Conservation (phyloP, 2,329 filamentous ascomycete genomes). For the Fusarium bulbicola region DNA sequence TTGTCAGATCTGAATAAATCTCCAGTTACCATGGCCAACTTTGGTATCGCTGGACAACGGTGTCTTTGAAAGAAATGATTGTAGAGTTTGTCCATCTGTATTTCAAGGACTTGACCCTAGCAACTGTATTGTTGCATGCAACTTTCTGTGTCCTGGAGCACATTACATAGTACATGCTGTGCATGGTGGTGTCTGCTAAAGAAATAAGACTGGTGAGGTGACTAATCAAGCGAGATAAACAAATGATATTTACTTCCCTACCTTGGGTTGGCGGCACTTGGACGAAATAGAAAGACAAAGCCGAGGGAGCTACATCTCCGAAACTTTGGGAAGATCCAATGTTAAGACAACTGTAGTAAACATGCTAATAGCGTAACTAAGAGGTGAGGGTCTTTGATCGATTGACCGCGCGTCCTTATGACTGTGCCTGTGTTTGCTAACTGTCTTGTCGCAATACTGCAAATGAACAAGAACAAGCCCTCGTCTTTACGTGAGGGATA, state of each 20-base stretch:
- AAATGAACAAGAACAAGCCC: background rate
- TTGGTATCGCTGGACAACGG: background rate
- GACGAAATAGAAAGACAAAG: background rate
- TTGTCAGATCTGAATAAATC: background rate
- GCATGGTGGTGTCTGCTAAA: background rate
- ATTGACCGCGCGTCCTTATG: background rate
- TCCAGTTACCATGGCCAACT: background rate
- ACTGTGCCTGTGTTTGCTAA: background rate
- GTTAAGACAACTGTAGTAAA: constrained; percentile 2
- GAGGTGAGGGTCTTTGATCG: background rate
- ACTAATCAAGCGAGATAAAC: constrained; percentile 3
- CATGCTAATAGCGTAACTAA: background rate
- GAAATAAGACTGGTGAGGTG: background rate
- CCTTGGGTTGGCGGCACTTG: background rate
- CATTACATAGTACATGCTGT: background rate
- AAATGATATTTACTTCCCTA: background rate
- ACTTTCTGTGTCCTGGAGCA: background rate
- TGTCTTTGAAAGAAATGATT: background rate
- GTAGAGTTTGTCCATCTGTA: background rate
- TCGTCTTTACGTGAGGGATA: background rate
- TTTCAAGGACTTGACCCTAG: background rate
- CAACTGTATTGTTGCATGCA: background rate
- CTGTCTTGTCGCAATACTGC: background rate
- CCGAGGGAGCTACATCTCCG: background rate
- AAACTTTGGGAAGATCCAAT: background rate